Evolutionary conservation across 2,329 filamentous ascomycete genomes (phyloP).

Genomic region (Pyrenochaeta sp.): DNA sequence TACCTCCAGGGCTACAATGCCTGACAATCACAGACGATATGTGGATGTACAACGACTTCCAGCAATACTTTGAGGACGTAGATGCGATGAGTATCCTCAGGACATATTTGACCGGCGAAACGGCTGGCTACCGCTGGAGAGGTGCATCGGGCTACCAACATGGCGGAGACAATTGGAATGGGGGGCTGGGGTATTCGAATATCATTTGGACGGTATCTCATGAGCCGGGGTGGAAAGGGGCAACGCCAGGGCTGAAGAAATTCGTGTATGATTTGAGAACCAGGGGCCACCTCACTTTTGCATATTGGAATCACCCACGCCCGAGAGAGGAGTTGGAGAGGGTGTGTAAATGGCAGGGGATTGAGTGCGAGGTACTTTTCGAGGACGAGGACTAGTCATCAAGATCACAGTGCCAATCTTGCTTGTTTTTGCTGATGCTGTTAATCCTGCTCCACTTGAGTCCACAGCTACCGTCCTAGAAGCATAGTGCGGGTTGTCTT

Average conservation of each 20-base stretch:
- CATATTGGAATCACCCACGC: not conserved
- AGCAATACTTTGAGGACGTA: conserved; percentile 2
- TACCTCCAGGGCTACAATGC: not conserved
- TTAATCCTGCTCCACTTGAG: too few relatives aligned
- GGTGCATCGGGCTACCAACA: not conserved
- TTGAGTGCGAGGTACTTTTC: not conserved
- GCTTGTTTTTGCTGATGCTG: too few relatives aligned
- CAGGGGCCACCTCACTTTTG: not conserved
- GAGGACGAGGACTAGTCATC: not conserved
- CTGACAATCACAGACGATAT: conserved; percentile 7
- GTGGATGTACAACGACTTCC: not conserved
- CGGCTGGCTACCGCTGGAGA: not conserved
- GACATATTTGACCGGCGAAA: not conserved
- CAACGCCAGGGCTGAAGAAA: conserved; percentile 5
- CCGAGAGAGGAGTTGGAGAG: not conserved
- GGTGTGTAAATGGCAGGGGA: not conserved
- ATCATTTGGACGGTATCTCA: not conserved
- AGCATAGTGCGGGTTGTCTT: too few relatives aligned
- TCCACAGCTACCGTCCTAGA: too few relatives aligned
- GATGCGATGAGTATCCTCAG: conserved; percentile 1
- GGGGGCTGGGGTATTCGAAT: not conserved
- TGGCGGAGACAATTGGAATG: not conserved
- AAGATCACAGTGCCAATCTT: too few relatives aligned
- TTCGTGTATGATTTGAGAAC: conserved; percentile 6
- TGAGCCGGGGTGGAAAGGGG: conserved; percentile 6